These are phyloP conservation scores for Candida ulmi DNA, from an alignment of 805 yeast genomes.

Conservation along the genomic window DNA sequence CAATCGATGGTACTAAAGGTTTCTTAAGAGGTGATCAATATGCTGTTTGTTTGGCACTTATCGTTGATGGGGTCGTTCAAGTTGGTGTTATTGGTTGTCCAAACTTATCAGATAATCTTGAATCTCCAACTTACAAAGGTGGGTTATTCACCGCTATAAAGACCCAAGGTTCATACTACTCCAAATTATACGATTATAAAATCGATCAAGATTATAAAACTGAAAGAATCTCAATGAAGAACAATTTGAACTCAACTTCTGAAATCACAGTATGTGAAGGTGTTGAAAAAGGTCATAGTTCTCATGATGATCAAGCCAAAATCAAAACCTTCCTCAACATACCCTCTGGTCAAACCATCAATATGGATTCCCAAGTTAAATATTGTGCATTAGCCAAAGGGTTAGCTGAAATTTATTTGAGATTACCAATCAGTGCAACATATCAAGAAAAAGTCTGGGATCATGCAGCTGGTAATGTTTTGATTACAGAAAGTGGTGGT, in stretches of 20 bases:
- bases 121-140: conserved; percentile 43
- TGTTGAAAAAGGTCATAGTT: conserved; percentile 92
- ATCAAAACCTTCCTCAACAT: conserved; percentile 66
- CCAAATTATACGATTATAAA: conserved; percentile 29
- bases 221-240: conserved; percentile 45
- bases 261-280: conserved; percentile 79
- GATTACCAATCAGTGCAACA: conserved; percentile 71
- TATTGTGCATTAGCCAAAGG: conserved; percentile 90
- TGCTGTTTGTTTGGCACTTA: conserved; percentile 89
- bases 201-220: conserved; percentile 31
- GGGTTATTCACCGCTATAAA: conserved; percentile 68
- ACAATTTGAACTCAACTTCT: conserved; percentile 34
- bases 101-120: conserved; percentile 50
- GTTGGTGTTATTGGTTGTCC: conserved; percentile 98
- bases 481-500: conserved; percentile 90
- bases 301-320: conserved; percentile 76
- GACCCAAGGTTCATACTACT: conserved; percentile 57
- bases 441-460: conserved; percentile 98
- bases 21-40: conserved; percentile 94
- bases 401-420: conserved; percentile 84
- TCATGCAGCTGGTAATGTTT: conserved; percentile 92
- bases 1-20: conserved; percentile 98
- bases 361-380: conserved; percentile 94
- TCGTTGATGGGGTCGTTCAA: conserved; percentile 78
- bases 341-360: conserved; percentile 52